phyloP scores from a whole-genome alignment of 2,329 filamentous ascomycete species.

The Pseudopithomyces maydicus region DNA sequence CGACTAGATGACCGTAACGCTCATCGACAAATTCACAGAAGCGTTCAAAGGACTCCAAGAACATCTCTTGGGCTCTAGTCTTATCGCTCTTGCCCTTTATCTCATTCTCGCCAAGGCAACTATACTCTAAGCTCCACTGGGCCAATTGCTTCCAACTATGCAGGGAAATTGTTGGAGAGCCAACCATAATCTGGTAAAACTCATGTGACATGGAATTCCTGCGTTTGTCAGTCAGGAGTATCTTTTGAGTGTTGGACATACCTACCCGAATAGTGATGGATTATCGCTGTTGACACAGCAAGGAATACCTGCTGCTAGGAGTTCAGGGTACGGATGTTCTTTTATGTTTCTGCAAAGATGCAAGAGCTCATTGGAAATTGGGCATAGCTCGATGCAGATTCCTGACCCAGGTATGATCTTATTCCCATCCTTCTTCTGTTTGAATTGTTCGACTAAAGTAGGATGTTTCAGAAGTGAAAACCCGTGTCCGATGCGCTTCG shows the following conservation, averaged over 20 bases:
- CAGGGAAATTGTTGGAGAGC: slow-evolving; percentile 68
- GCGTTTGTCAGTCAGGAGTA: background rate
- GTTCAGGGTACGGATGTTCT: slow-evolving; percentile 69
- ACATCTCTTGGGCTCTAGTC: slow-evolving; percentile 48
- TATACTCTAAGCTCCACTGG: slow-evolving; percentile 53
- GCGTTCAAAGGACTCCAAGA: slow-evolving; percentile 61
- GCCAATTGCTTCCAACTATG: slow-evolving; percentile 71
- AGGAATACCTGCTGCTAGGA: slow-evolving; percentile 73
- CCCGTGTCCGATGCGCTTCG: slow-evolving; percentile 75
- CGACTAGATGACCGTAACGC: background rate
- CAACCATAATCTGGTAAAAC: slow-evolving; percentile 77
- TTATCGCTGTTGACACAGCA: slow-evolving; percentile 79
- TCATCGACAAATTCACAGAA: slow-evolving; percentile 59
- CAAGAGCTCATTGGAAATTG: slow-evolving; percentile 77
- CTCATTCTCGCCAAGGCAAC: slow-evolving; percentile 38
- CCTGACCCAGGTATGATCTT: slow-evolving; percentile 8
- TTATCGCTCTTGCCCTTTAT: slow-evolving; percentile 39
- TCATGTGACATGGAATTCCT: slow-evolving; percentile 76
- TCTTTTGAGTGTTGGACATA: background rate
- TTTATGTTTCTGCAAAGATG: slow-evolving; percentile 69
- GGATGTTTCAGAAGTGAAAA: slow-evolving; percentile 70
- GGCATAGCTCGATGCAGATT: slow-evolving; percentile 76
- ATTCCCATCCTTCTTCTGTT: slow-evolving; percentile 35
- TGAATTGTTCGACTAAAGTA: slow-evolving; percentile 68
- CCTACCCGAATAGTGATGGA: slow-evolving; percentile 70